Evolutionary conservation across 345 rosid species (phyloP), one percentile per base, ranked within the genome.

Genomic region (Angophora floribunda): DNA sequence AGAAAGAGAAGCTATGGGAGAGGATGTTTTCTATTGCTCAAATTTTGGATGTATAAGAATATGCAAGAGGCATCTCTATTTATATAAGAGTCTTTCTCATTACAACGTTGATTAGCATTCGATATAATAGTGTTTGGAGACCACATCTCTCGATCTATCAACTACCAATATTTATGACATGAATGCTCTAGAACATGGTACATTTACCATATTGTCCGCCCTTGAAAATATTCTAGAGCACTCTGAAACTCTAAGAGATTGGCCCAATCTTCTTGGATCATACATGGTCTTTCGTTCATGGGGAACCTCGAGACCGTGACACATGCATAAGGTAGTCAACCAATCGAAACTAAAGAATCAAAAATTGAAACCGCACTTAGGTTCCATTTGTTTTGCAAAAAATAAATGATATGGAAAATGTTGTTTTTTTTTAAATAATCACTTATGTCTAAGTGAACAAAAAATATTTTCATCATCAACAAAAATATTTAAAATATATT

Each of bases 381-480:
- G 1, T 0, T 55, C 5, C 21, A 1, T 55, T 55, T 55, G 61
- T 55, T 1, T 55, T 55, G 6, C 0, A 2, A 55, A 55, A 55
- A 55, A 21, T 22, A 55, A 8, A 8, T 22, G 22, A 55, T 55
- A 21, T 55, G 2, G 21, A 55, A 53, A 22, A 1, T 22, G 21
- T 22, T 8, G 21, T 55, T 12, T 0, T 8, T 55, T 55, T 12
- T 0, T 8, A 55, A 22, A 22, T 55, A 28, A 1, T 55, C 13
- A 0, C 5, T 22, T 55, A 36, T 36, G 28, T 22, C 8, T 55
- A 2, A 22, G 24, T 9, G 24, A 4, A 55, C 0, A 1, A 55
- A 55, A 22, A 9, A 0, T 21, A 9, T 55, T 55, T 55, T 55
- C 22, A 22, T 55, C 2, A 9, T 55, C 12, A 55, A 9, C 10